Conservation (phyloP, 176 grass and related monocot genomes). For the Canna indica region DNA sequence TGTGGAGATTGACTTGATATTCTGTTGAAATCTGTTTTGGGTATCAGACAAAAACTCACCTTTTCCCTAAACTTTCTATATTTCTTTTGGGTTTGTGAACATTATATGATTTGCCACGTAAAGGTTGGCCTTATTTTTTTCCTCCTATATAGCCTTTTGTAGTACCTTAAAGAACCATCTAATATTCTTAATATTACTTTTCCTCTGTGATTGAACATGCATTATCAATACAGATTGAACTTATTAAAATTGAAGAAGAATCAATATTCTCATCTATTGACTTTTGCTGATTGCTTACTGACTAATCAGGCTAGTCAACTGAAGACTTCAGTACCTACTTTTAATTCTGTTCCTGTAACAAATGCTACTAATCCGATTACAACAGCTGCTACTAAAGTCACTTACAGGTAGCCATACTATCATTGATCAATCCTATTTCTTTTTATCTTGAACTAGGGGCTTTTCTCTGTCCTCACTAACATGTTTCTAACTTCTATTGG, state of each 20-base stretch:
- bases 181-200: not conserved
- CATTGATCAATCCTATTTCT: not conserved
- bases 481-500: not conserved
- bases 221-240: not conserved
- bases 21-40: not conserved
- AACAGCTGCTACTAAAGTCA: constrained; percentile 9
- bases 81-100: not conserved
- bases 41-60: not conserved
- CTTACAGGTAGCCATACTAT: constrained; percentile 22
- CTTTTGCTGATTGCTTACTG: not conserved
- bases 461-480: not conserved
- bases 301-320: constrained; percentile 2
- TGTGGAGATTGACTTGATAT: not conserved
- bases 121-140: not conserved
- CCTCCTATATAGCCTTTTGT: not conserved
- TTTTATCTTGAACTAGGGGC: not conserved
- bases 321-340: constrained; percentile 9
- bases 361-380: constrained; percentile 3
- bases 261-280: not conserved
- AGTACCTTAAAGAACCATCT: not conserved
- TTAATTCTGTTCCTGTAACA: constrained; percentile 6
- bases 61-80: not conserved
- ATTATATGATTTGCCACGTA: not conserved
- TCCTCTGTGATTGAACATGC: not conserved
- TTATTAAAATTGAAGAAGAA: not conserved